Evolutionary conservation across 2,329 filamentous ascomycete species (phyloP).

Genomic region (Aspergillus novoparasiticus): DNA sequence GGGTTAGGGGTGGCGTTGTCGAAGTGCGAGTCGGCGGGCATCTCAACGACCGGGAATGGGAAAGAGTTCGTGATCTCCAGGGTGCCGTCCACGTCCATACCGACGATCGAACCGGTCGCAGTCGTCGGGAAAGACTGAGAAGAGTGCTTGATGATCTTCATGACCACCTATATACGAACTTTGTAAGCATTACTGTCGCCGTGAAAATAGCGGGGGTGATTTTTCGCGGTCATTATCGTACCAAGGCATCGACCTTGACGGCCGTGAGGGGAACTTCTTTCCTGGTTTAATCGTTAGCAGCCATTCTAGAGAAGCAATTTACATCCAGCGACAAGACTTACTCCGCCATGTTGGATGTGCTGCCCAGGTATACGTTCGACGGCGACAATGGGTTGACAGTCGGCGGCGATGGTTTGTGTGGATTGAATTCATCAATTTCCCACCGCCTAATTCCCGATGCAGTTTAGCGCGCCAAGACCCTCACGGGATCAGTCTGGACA

Average conservation of each 20-base stretch:
- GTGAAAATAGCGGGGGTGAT: conserved; percentile 29
- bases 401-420: conserved; percentile 33
- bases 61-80: conserved; percentile 95
- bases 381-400: conserved; percentile 22
- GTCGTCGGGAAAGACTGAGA: conserved; percentile 83
- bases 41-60: conserved; percentile 83
- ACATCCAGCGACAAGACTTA: conserved; percentile 18
- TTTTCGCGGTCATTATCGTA: conserved; percentile 53
- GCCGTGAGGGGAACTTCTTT: conserved; percentile 77
- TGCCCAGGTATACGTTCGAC: conserved; percentile 22
- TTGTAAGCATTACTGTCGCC: conserved; percentile 27
- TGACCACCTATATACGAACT: conserved; percentile 68
- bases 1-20: conserved; percentile 68
- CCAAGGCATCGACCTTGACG: conserved; percentile 93
- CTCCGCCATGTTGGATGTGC: conserved; percentile 36
- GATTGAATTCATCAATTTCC: conserved; percentile 34
- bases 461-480: conserved; percentile 32
- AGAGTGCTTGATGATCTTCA: conserved; percentile 98
- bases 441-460: conserved; percentile 25
- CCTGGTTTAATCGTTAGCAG: conserved; percentile 36
- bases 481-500: conserved; percentile 4
- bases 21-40: conserved; percentile 71
- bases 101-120: conserved; percentile 87
- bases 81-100: conserved; percentile 81
- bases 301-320: not conserved